Base-by-base conservation (phyloP, 2,329 filamentous ascomycete genomes). In the Hypoxylon sp. region DNA sequence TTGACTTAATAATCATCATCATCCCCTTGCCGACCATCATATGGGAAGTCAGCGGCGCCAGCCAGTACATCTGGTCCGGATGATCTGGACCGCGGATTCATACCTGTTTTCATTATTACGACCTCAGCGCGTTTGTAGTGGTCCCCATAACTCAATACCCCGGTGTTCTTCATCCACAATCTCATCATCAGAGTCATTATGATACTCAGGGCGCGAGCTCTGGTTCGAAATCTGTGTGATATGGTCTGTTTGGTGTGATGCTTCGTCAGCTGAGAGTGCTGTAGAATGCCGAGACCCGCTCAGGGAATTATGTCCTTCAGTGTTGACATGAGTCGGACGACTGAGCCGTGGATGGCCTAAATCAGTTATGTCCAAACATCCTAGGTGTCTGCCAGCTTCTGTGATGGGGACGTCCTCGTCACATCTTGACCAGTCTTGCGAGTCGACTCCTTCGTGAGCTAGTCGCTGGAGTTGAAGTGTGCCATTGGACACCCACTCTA, bases 391-490 rank as follows among this genome's bases (percentile, higher is more conserved):
- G 10, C 8, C 8, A 13, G 15, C 9, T n/a, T 11, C 20, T 4
- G 49, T 53, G 11, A 23, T 45, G 3, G 49, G 49, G 17, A 53
- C 41, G 11, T 35, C 21, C 11, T 46, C 18, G 9, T 24, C 45
- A 13, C 41, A 46, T 17, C 27, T 13, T 8, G 51, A 33, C 51
- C 51, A 55, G 4, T 38, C 23, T 1, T 33, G 20, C 35, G n/a
- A 24, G 1, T 23, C 45, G 3, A 33, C 15, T 1, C 23, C 23
- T 29, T 59, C 50, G 8, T 55, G 24, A 8, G 57, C 57, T 3
- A 60, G 35, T 7, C 48, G 57, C 13, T 60, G 48, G 1, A 56
- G 31, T 17, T 60, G 57, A 18, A 56, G 29, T n/a, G n/a, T 60
- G 1, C 40, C 35, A 40, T 55, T 60, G 13, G 17, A 24, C 8